phyloP scores from a whole-genome alignment of 306 rosid species.

The Sesbania bispinosa region DNA sequence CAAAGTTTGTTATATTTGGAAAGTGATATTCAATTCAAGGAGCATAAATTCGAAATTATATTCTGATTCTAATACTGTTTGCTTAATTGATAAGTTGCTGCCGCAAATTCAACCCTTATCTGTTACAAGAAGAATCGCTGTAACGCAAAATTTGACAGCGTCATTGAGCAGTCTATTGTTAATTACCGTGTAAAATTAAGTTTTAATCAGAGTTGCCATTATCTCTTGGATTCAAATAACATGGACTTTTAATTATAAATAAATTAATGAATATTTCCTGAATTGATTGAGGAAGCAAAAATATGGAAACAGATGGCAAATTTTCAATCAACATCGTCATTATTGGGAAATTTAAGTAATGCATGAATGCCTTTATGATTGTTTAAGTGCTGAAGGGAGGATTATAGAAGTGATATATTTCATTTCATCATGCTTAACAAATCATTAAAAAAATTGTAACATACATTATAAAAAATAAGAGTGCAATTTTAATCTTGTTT shows the following conservation, averaged over 20 bases:
- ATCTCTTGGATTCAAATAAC: slow-evolving; percentile 8
- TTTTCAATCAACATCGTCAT: slow-evolving; percentile 5
- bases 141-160: slow-evolving; percentile 25
- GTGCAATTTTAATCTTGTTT: background rate
- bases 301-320: slow-evolving; percentile 18
- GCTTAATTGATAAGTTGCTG: slow-evolving; percentile 34
- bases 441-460: background rate
- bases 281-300: slow-evolving; percentile 30
- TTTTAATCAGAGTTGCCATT: slow-evolving; percentile 12
- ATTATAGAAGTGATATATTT: background rate
- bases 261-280: background rate
- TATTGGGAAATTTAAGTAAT: background rate
- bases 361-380: background rate
- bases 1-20: background rate
- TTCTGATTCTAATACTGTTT: slow-evolving; percentile 3
- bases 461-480: background rate
- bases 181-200: background rate
- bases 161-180: background rate
- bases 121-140: slow-evolving; percentile 11
- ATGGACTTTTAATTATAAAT: background rate
- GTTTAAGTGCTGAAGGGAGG: background rate
- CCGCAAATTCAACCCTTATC: slow-evolving; percentile 41
- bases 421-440: background rate
- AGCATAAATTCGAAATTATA: background rate
- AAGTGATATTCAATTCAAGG: background rate